Evolutionary conservation across 768 basidiomycete species (phyloP).

Genomic region (Serendipita sp.): DNA sequence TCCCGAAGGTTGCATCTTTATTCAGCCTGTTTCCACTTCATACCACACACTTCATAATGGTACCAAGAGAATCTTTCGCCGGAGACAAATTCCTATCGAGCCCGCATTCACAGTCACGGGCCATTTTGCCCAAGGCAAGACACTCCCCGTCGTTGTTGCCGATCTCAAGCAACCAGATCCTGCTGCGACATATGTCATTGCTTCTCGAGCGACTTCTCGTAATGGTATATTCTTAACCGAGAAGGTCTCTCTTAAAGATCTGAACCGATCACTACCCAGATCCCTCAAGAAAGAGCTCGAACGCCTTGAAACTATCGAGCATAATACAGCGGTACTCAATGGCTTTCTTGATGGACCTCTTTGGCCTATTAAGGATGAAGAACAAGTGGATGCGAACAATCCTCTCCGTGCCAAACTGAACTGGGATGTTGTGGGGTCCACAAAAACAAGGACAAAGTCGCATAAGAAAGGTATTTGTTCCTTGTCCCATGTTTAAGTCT

Average conservation of each 20-base stretch:
- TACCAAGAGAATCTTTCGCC: not conserved
- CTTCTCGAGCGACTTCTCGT: constrained; percentile 14
- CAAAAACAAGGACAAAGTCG: too few species aligned
- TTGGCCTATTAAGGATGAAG: too few species aligned
- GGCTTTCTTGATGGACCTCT: not conserved
- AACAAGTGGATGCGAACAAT: too few species aligned
- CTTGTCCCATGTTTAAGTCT: too few species aligned
- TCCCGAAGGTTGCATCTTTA: constrained; percentile 12
- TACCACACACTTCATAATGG: not conserved
- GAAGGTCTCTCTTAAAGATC: constrained; percentile 11
- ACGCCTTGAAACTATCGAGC: not conserved
- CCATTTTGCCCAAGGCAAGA: constrained; percentile 20
- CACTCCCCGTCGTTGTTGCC: constrained; percentile 13
- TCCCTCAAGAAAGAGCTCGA: not conserved
- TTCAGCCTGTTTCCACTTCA: constrained; percentile 11
- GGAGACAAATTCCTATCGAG: constrained; percentile 16
- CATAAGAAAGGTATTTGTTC: too few species aligned
- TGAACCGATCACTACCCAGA: constrained; percentile 14
- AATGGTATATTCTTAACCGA: constrained; percentile 15
- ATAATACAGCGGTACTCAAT: not conserved
- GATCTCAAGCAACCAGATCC: constrained; percentile 15
- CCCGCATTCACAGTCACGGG: constrained; percentile 20
- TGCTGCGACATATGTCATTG: constrained; percentile 18
- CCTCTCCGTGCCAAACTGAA: too few species aligned
- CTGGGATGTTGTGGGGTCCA: too few species aligned